Percentiles rank a stretch among this genome's conserved stretches.
Evolutionary conservation across 176 grass and related monocot genomes (phyloP).

Genomic region (barley (Hordeum vulgare)): MorexV3_pseudomolecules_assembly NC_058522.1:477381053-477381552

Average conservation of each 20-base stretch:
- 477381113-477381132: not conserved
- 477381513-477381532: too few relatives aligned
- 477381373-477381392: too few relatives aligned
- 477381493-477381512: too few relatives aligned
- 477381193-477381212: not conserved
- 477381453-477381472: too few relatives aligned
- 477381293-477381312: not conserved
- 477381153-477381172: not conserved
- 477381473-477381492: too few relatives aligned
- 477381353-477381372: too few relatives aligned
- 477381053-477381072: conserved; percentile 75
- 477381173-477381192: not conserved
- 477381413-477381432: too few relatives aligned
- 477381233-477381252: not conserved
- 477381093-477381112: not conserved
- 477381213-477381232: not conserved
- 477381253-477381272: not conserved
- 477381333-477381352: not conserved
- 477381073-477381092: not conserved
- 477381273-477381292: not conserved
- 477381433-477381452: too few relatives aligned
- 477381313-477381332: not conserved
- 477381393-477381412: too few relatives aligned
- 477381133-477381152: not conserved
- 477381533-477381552: too few relatives aligned